Conservation (phyloP, 1,139 yeast genomes). For the Yamadazyma taylorii region DNA sequence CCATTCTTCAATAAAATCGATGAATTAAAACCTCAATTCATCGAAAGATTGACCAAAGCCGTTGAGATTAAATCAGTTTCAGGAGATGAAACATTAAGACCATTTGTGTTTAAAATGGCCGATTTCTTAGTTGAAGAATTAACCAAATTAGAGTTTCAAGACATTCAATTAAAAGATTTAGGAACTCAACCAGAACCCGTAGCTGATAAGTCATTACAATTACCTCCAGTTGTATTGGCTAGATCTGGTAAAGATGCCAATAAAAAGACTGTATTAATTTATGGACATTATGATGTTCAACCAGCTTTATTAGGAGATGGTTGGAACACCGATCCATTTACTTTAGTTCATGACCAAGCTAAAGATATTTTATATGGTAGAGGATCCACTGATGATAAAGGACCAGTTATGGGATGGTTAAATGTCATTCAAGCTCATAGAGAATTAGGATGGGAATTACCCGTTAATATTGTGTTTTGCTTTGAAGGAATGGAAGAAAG, state of each 20-base stretch:
- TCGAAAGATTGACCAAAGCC: slow-evolving; percentile 70
- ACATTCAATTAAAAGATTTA: slow-evolving; percentile 76
- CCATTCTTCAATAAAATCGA: slow-evolving; percentile 61
- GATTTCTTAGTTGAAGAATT: slow-evolving; percentile 74
- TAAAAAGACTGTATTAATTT: slow-evolving; percentile 85
- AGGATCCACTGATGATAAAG: slow-evolving; percentile 97
- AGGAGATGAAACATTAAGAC: slow-evolving; percentile 82
- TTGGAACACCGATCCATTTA: slow-evolving; percentile 92
- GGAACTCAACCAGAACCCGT: slow-evolving; percentile 92
- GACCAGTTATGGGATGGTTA: slow-evolving; percentile 97
- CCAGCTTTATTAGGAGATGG: slow-evolving; percentile 94
- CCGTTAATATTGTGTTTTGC: slow-evolving; percentile 88
- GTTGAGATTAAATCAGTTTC: slow-evolving; percentile 95
- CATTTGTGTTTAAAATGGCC: slow-evolving; percentile 85
- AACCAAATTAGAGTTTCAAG: slow-evolving; percentile 69
- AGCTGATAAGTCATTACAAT: slow-evolving; percentile 56
- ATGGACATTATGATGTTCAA: slow-evolving; percentile 98
- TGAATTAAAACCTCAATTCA: slow-evolving; percentile 67
- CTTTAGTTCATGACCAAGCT: slow-evolving; percentile 54
- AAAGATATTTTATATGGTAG: slow-evolving; percentile 79
- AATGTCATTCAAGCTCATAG: slow-evolving; percentile 89
- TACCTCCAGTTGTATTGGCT: slow-evolving; percentile 93
- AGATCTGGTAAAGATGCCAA: slow-evolving; percentile 78
- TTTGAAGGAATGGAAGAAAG: slow-evolving; percentile 99
- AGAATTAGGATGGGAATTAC: slow-evolving; percentile 80